Percentiles rank a stretch among this genome's conserved stretches.
Conservation (phyloP, 2,329 filamentous ascomycete species). For the Chaetomiaceae sp. region DNA sequence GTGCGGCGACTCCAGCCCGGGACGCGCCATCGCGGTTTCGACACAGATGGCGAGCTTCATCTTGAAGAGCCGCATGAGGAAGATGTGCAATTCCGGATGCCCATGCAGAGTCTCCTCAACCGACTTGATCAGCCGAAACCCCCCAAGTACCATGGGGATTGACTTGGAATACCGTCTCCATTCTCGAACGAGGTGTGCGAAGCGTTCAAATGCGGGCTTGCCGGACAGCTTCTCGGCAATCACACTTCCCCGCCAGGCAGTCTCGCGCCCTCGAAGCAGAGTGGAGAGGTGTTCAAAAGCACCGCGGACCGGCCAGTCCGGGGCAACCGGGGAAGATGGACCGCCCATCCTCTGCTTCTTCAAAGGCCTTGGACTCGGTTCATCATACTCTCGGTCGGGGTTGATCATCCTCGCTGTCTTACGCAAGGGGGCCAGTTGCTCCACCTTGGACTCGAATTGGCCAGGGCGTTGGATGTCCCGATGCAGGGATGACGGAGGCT, state of each 20-base stretch:
- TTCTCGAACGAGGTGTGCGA: slow-evolving; percentile 20
- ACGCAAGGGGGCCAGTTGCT: slow-evolving; percentile 7
- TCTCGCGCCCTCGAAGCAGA: slow-evolving; percentile 9
- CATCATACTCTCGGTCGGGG: slow-evolving; percentile 5
- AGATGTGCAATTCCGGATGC: slow-evolving; percentile 18
- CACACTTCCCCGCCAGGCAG: background rate
- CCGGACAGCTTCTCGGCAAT: slow-evolving; percentile 11
- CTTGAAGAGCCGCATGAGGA: slow-evolving; percentile 23
- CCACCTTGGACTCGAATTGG: background rate
- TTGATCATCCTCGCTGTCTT: slow-evolving; percentile 20
- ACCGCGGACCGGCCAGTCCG: background rate
- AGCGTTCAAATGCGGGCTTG: slow-evolving; percentile 21
- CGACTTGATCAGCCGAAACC: slow-evolving; percentile 12
- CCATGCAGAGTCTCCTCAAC: slow-evolving; percentile 13
- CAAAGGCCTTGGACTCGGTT: background rate
- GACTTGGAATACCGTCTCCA: slow-evolving; percentile 19
- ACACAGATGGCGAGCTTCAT: slow-evolving; percentile 20
- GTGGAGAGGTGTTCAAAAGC: slow-evolving; percentile 15
- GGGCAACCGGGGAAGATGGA: background rate
- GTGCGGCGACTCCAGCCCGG: slow-evolving; percentile 1
- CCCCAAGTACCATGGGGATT: slow-evolving; percentile 2
- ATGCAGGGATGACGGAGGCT: background rate
- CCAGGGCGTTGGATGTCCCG: background rate
- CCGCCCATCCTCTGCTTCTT: slow-evolving; percentile 10
- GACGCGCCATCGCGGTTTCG: background rate